Percentiles rank a stretch among this genome's conserved stretches.
phyloP scores from a whole-genome alignment of 192 early-diverging fungal species.

The Entomortierella beljakovae region DNA sequence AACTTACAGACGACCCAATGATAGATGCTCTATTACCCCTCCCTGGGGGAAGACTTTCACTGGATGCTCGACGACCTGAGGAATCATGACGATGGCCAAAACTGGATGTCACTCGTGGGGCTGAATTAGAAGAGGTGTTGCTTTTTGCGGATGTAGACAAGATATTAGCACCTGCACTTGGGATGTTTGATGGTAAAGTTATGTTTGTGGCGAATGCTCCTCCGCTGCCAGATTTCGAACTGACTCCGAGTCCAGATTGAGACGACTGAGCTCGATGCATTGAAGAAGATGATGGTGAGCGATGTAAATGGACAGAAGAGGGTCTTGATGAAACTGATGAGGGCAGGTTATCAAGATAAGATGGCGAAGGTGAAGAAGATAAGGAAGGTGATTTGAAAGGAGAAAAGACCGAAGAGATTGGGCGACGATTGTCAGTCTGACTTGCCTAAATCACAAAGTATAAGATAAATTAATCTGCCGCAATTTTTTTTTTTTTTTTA shows the following conservation, averaged over 20 bases:
- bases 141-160: conserved; percentile 53
- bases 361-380: conserved; percentile 55
- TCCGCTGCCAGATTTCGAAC: conserved; percentile 14
- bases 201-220: conserved; percentile 9
- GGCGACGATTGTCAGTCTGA: conserved; percentile 33
- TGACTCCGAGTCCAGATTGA: conserved; percentile 23
- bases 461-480: neutral
- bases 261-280: conserved; percentile 52
- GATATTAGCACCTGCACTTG: conserved; percentile 14
- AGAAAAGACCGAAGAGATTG: conserved; percentile 27
- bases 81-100: conserved; percentile 56
- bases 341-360: conserved; percentile 29
- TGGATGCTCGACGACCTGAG: conserved; percentile 50
- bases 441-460: conserved; percentile 17
- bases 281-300: conserved; percentile 49
- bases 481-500: neutral
- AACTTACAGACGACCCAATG: conserved; percentile 25
- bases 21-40: conserved; percentile 48
- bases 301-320: conserved; percentile 39
- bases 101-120: conserved; percentile 52
- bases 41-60: conserved; percentile 39
- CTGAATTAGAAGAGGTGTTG: conserved; percentile 45
- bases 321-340: conserved; percentile 31
- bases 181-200: conserved; percentile 10
- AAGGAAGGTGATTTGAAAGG: conserved; percentile 59